Evolutionary conservation across 805 yeast genomes (phyloP).

Genomic region (Nakazawaea anatomiae): DNA sequence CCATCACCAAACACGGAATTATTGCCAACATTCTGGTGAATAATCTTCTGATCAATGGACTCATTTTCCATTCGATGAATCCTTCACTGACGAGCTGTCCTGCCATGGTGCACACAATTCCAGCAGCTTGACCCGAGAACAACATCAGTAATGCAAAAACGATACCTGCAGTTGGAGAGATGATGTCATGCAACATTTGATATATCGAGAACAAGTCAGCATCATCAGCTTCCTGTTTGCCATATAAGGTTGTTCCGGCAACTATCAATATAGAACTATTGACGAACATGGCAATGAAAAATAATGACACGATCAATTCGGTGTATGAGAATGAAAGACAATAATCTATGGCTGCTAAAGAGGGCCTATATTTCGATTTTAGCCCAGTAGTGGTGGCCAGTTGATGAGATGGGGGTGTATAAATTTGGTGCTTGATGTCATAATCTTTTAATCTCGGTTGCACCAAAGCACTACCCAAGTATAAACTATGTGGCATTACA

Average conservation of each 20-base stretch:
- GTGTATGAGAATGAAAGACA: constrained; percentile 61
- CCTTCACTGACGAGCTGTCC: constrained; percentile 90
- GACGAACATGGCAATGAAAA: constrained; percentile 77
- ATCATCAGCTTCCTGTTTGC: constrained; percentile 52
- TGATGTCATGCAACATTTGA: constrained; percentile 42
- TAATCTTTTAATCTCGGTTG: constrained; percentile 42
- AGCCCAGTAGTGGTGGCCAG: constrained; percentile 3
- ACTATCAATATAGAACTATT: constrained; percentile 75
- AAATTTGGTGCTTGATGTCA: constrained; percentile 26
- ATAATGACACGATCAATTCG: constrained; percentile 60
- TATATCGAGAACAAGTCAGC: constrained; percentile 79
- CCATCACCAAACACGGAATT: constrained; percentile 66
- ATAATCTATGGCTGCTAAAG: constrained; percentile 58
- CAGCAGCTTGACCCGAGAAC: constrained; percentile 78
- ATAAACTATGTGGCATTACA: constrained; percentile 46
- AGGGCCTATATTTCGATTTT: constrained; percentile 55
- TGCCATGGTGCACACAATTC: constrained; percentile 83
- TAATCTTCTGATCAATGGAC: constrained; percentile 77
- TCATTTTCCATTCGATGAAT: constrained; percentile 68
- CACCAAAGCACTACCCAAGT: constrained; percentile 42
- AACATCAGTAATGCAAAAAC: constrained; percentile 75
- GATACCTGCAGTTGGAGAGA: constrained; percentile 74
- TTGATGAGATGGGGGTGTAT: constrained; percentile 15
- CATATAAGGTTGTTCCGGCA: constrained; percentile 69
- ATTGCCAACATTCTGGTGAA: constrained; percentile 69